These are phyloP conservation scores for Syncephalastrum contaminatum DNA, from an alignment of 371 early-diverging fungal species.

Conservation along the genomic window DNA sequence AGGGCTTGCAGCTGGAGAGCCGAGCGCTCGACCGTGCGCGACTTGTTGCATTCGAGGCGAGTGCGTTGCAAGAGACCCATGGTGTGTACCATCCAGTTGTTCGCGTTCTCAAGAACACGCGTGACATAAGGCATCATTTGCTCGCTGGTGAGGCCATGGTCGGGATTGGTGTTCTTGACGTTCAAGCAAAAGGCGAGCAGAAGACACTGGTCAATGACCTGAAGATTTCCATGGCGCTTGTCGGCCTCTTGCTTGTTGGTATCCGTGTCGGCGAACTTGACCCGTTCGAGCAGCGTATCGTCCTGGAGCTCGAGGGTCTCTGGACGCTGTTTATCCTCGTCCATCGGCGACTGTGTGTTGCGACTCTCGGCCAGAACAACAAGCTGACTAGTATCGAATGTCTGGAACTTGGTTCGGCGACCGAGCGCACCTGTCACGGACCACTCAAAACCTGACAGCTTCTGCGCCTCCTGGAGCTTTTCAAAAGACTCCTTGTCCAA, in stretches of 20 bases:
- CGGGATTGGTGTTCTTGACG: constrained; percentile 91
- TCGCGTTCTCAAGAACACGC: constrained; percentile 87
- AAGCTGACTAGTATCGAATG: constrained; percentile 82
- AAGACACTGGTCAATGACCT: constrained; percentile 84
- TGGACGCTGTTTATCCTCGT: constrained; percentile 45
- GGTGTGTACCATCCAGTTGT: constrained; percentile 97
- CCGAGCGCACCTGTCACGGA: constrained; percentile 87
- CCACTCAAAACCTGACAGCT: constrained; percentile 79
- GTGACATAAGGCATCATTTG: constrained; percentile 92
- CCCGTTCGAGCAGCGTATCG: constrained; percentile 87
- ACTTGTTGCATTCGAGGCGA: constrained; percentile 84
- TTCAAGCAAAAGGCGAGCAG: constrained; percentile 89
- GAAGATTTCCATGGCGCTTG: constrained; percentile 57
- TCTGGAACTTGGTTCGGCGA: constrained; percentile 91
- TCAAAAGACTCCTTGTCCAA: constrained; percentile 71
- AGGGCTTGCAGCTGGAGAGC: constrained; percentile 91
- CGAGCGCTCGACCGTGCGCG: constrained; percentile 90
- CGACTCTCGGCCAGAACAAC: constrained; percentile 83
- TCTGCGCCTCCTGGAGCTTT: constrained; percentile 71
- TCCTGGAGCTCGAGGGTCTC: constrained; percentile 81
- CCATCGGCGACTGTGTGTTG: constrained; percentile 6
- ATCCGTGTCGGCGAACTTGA: constrained; percentile 56
- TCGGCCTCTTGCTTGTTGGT: constrained; percentile 39
- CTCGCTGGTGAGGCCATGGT: constrained; percentile 88
- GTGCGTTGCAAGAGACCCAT: constrained; percentile 89